phyloP scores from a whole-genome alignment of 108 stramenopile genomes.

The Chaetoceros tenuissimus region DNA sequence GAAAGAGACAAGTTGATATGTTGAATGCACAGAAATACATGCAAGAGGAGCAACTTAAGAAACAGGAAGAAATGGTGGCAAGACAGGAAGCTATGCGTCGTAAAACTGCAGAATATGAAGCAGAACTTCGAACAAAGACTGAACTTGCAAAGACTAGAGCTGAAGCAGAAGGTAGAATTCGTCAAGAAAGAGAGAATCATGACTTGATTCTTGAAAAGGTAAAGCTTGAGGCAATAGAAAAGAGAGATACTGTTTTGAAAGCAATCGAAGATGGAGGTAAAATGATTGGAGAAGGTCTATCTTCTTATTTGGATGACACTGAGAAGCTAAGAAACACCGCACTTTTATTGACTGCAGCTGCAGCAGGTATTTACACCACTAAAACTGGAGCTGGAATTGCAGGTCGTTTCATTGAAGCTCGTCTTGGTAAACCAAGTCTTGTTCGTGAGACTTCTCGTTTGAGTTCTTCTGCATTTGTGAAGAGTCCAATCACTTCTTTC shows the following conservation, averaged over 20 bases:
- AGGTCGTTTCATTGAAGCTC: conserved; percentile 89
- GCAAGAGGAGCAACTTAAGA: conserved; percentile 94
- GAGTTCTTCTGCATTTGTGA: conserved; percentile 46
- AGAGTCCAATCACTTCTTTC: conserved; percentile 37
- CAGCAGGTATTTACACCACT: conserved; percentile 89
- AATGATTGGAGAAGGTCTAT: conserved; percentile 78
- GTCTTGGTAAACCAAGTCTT: conserved; percentile 93
- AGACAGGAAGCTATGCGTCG: conserved; percentile 95
- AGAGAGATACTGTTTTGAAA: conserved; percentile 87
- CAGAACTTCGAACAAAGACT: conserved; percentile 80
- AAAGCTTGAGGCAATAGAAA: conserved; percentile 74
- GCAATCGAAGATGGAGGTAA: conserved; percentile 87
- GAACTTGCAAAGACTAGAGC: conserved; percentile 86
- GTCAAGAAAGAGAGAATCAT: conserved; percentile 94
- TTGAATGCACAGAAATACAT: conserved; percentile 91
- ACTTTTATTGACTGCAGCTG: conserved; percentile 84
- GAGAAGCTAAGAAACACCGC: conserved; percentile 89
- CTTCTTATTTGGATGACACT: conserved; percentile 78
- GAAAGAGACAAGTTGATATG: conserved; percentile 95
- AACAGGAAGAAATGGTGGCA: conserved; percentile 93
- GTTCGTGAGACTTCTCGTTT: conserved; percentile 93
- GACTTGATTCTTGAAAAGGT: conserved; percentile 91
- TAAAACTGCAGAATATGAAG: conserved; percentile 96
- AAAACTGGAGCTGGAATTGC: conserved; percentile 83
- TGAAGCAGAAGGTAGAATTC: conserved; percentile 92